phyloP scores from a whole-genome alignment of 768 basidiomycete genomes.

The Rhizopogon sp. region DNA sequence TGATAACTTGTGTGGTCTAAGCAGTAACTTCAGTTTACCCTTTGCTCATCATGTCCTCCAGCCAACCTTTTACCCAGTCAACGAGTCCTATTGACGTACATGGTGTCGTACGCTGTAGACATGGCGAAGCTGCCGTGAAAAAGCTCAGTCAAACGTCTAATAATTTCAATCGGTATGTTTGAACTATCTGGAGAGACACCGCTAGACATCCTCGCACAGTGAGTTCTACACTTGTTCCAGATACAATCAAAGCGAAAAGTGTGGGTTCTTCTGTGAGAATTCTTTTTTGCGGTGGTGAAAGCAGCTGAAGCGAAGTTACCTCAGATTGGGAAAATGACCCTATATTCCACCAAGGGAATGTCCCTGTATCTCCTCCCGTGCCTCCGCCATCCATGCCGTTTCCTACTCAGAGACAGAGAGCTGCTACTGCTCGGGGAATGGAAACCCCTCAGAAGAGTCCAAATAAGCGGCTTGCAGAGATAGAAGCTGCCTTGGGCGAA shows the following conservation, averaged over 20 bases:
- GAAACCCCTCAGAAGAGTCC: background rate
- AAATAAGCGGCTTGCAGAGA: background rate
- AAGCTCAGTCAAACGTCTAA: conserved; percentile 23
- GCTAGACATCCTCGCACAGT: conserved; percentile 9
- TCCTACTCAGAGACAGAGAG: background rate
- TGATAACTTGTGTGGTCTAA: conserved; percentile 7
- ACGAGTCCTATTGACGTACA: conserved; percentile 22
- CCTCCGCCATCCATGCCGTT: background rate
- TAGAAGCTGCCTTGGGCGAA: background rate
- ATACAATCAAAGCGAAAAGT: conserved; percentile 1
- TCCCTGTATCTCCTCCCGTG: background rate
- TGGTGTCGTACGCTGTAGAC: conserved; percentile 31
- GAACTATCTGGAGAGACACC: background rate
- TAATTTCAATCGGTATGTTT: conserved; percentile 34
- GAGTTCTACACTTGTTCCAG: conserved; percentile 36
- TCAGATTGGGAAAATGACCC: conserved; percentile 30
- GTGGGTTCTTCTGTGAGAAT: conserved; percentile 33
- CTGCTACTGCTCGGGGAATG: background rate
- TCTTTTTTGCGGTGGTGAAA: conserved; percentile 1
- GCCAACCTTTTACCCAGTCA: conserved; percentile 10
- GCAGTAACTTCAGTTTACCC: background rate
- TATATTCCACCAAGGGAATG: conserved; percentile 4
- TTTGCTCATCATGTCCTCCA: conserved; percentile 6
- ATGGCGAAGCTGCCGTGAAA: conserved; percentile 19
- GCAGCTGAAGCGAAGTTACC: background rate